Base-by-base conservation (phyloP, 345 rosid genomes). In the Nephelium lappaceum region DNA sequence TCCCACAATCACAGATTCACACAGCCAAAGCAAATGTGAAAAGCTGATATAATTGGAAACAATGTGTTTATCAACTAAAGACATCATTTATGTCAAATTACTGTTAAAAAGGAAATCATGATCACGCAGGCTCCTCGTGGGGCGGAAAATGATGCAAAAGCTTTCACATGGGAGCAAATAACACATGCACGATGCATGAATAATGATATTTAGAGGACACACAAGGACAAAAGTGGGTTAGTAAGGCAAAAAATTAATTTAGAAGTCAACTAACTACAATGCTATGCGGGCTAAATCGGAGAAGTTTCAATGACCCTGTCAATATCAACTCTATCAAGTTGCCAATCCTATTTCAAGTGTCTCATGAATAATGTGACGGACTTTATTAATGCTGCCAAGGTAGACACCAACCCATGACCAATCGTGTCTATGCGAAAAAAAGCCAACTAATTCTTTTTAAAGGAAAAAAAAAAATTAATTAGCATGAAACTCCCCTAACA, bases 11-110 rank as follows among this genome's bases (percentile, higher is more conserved):
- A 64, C 43, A n/a, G 51, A 60, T 23, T 60, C 12, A 60, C 12
- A 60, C 23, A 60, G 63, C 63, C 62, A 53, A 53, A 2, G 51
- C 60, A 53, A 66, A 8, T 66, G 69, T 41, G 47, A 66, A 66
- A 68, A 68, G 53, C 12, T n/a, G 3, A 38, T 42, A 24, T 15
- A 31, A 31, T 0, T 51, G 36, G 62, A 63, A 19, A 60, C 63
- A 8, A 25, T 9, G 41, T 23, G 5, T 18, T 18, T 19, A 73
- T 73, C 77, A 61, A 61, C 53, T 39, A 60, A 24, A 51, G 62
- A 12, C 60, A n/a, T 23, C 39, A 74, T 43, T 61, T 43, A 58
- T 62, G 77, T 16, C 24, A 61, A 73, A 24, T 31, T 31, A 62
- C 1, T 61, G 21, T 24, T 24, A 0, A 25, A 49, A 16, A 47